Conservation (phyloP, 306 rosid species). For the Hylodesmum podocarpum region DNA sequence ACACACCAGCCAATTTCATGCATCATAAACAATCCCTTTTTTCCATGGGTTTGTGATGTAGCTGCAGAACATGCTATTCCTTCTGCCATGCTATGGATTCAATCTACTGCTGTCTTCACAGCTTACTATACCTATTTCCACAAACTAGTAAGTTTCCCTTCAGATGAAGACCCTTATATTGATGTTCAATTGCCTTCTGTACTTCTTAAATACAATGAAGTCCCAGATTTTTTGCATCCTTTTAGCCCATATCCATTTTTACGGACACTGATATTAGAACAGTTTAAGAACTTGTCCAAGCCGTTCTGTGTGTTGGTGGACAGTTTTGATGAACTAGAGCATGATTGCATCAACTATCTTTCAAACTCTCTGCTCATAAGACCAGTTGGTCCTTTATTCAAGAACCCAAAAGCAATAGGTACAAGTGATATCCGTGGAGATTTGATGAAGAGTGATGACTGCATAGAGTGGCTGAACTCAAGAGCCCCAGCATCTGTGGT, state of each 20-base stretch:
- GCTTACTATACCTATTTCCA: conserved; percentile 52
- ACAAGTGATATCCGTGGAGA: too few relatives aligned
- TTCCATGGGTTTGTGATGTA: conserved; percentile 67
- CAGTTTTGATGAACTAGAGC: too few relatives aligned
- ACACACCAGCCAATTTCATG: too few relatives aligned
- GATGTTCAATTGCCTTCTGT: too few relatives aligned
- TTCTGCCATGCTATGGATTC: conserved; percentile 61
- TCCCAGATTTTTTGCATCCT: conserved; percentile 59
- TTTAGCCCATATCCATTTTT: conserved; percentile 23
- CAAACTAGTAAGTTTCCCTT: too few relatives aligned
- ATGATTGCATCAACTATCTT: conserved; percentile 32
- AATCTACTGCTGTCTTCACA: conserved; percentile 51
- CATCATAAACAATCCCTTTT: conserved; percentile 55
- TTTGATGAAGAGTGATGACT: too few relatives aligned
- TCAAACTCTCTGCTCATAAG: conserved; percentile 29
- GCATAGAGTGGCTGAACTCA: conserved; percentile 64
- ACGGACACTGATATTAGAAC: conserved; percentile 41
- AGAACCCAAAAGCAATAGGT: conserved; percentile 14
- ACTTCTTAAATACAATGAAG: conserved; percentile 47
- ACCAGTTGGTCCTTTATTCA: conserved; percentile 63
- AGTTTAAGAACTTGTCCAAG: conserved; percentile 38
- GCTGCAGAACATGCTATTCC: conserved; percentile 42
- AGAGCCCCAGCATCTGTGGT: conserved; percentile 45
- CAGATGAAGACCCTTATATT: too few relatives aligned
- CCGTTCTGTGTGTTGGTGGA: conserved; percentile 54